phyloP scores from a whole-genome alignment of 1,284 basidiomycete genomes.

The Ustilago trichophora region DNA sequence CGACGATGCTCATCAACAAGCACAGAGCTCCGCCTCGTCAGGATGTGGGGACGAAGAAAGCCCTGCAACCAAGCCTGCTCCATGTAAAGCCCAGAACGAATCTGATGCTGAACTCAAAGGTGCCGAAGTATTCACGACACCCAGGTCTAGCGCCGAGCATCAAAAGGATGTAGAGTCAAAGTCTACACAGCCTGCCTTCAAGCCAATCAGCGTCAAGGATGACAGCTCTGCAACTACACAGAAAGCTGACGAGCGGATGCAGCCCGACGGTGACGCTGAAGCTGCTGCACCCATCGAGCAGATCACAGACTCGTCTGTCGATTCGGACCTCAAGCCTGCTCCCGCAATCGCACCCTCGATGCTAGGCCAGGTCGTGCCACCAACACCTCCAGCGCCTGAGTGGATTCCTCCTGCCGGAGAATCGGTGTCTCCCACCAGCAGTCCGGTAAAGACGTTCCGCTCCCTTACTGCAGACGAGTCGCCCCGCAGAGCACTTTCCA shows the following conservation, averaged over 20 bases:
- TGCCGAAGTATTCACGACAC: conserved; percentile 24
- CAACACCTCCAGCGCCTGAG: conserved; percentile 12
- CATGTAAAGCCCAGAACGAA: not conserved
- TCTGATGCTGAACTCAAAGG: not conserved
- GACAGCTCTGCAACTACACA: not conserved
- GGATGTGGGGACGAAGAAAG: conserved; percentile 21
- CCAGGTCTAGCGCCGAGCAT: conserved; percentile 25
- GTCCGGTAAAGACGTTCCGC: conserved; percentile 8
- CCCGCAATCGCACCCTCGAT: conserved; percentile 15
- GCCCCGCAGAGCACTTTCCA: not conserved
- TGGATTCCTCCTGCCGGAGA: not conserved
- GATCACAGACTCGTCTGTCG: not conserved
- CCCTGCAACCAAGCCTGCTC: not conserved
- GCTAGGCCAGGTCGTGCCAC: conserved; percentile 13
- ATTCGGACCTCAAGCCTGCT: conserved; percentile 4
- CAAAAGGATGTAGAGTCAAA: not conserved
- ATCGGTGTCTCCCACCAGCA: conserved; percentile 16
- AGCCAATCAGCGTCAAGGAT: not conserved
- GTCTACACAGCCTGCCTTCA: not conserved
- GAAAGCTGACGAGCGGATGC: not conserved
- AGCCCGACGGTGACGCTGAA: not conserved
- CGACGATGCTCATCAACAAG: conserved; percentile 18
- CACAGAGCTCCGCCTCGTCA: conserved; percentile 35
- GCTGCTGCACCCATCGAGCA: not conserved
- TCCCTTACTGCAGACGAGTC: conserved; percentile 3